Base-by-base conservation (phyloP, 352 stramenopile genomes). In the Globisporangium spiculum region DNA sequence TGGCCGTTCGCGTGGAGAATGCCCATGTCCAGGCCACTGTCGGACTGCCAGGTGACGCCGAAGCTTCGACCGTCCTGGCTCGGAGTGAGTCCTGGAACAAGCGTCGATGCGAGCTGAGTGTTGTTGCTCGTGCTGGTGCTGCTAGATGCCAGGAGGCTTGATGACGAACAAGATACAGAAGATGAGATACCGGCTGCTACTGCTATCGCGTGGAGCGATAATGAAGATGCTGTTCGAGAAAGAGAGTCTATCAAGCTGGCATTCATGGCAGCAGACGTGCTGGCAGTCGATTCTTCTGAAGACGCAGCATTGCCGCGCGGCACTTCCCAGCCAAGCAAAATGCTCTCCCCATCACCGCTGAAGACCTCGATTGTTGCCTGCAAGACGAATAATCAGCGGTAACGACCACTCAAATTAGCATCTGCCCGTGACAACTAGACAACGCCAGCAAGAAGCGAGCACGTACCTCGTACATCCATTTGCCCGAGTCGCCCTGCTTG, bases 291-390 rank as follows among this genome's bases (percentile, higher is more conserved):
- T 9, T 66, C 50, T 26, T 59, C 52, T 4, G 59, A 34, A 34
- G 9, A 8, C 14, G 20, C 14, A 34, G 26, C n/a, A 8, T 24
- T 55, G 34, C 59, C 66, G 36, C 83, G 76, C 10, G 84, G 81
- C 26, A 91, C 77, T 65, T 94, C 86, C 86, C 86, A 94, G n/a
- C 84, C 86, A 3, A 94, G 60, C n/a, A 91, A 65, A 12, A 94
- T 65, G 62, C 81, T 94, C 63, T 89, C 84, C n/a, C 86, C 84
- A 16, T 88, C 81, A 12, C 80, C 78, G 2, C 70, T 78, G 65
- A 90, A 84, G 44, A 78, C 63, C n/a, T 88, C 83, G 46, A 88
- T 61, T 16, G 57, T 78, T 22, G 52, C 74, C 67, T 79, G 34
- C 32, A 48, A 7, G 4, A 52, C 16, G 16, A 46, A 6, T 0